Base-by-base conservation (phyloP, 2,329 filamentous ascomycete genomes). In the Elsinoe perseae region DNA sequence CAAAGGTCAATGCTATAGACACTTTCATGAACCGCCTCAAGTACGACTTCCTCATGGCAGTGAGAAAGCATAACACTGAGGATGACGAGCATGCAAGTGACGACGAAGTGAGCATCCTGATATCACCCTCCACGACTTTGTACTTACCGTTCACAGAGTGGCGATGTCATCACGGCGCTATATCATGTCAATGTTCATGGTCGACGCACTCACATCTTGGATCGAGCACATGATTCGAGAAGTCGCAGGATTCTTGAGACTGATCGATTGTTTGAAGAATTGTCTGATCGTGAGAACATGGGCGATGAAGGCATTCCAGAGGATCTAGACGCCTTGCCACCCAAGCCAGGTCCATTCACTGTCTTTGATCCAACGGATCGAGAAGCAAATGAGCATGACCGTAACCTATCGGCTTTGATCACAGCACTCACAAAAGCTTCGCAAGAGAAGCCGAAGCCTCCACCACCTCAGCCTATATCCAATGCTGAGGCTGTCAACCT, bases 401-500 rank as follows among this genome's bases (percentile, higher is more conserved):
- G 66, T 56, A 70, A 73, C 48, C 65, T 73, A 40, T 60, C 63
- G 18, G 48, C 38, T 3, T 64, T 62, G 42, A 64, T 63, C 4
- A 63, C 69, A 50, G 69, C 72, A 59, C 69, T 60, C 20, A 65
- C 57, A 56, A 68, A 57, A 57, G 74, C 60, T 65, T 73, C 62
- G 59, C 23, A 56, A n/a, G 65, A 57, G 60, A 57, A 62, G 18
- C 53, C 53, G 2, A 27, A 36, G 18, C 50, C 60, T 46, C 57
- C 59, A 2, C 50, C 56, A 9, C 57, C 62, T 25, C 50, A 58
- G 40, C 56, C 68, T 20, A 66, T 75, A 57, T 66, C 68, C 1
- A 75, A 75, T 58, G 71, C 72, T 23, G 64, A 73, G 52, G 73
- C 73, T 4, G 59, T 66, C 25, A 69, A 71, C 21, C 63, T 77